Percentiles rank a stretch among this genome's conserved stretches.
These are phyloP conservation scores for Lachnellula cervina DNA, from an alignment of 2,329 filamentous ascomycete genomes.

Conservation along the genomic window DNA sequence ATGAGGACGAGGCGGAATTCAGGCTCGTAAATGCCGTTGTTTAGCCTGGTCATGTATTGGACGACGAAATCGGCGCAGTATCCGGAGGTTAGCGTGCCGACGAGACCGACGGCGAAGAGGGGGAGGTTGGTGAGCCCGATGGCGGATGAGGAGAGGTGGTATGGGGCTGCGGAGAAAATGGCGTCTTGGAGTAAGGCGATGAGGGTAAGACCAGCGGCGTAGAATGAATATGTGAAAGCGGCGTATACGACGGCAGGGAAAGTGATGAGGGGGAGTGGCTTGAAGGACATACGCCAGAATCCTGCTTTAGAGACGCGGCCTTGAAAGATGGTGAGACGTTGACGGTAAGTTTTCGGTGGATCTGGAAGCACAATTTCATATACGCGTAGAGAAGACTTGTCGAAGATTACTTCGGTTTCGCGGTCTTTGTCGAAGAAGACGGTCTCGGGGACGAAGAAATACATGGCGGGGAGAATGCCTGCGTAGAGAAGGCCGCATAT, in stretches of 20 bases:
- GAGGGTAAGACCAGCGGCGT: conserved; percentile 21
- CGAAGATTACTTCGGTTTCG: conserved; percentile 20
- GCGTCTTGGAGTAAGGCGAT: conserved; percentile 23
- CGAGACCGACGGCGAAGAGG: conserved; percentile 22
- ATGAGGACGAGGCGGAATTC: conserved; percentile 44
- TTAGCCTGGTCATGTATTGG: conserved; percentile 42
- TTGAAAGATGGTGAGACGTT: conserved; percentile 36
- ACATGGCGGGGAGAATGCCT: conserved; percentile 36
- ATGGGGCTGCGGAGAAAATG: conserved; percentile 20
- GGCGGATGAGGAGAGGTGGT: conserved; percentile 17
- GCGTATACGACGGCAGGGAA: conserved; percentile 41
- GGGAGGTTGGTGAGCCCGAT: conserved; percentile 22
- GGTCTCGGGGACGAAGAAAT: conserved; percentile 42
- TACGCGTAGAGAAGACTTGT: conserved; percentile 22
- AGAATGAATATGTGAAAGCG: conserved; percentile 22
- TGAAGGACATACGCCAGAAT: conserved; percentile 35
- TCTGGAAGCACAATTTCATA: conserved; percentile 25
- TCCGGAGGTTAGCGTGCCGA: conserved; percentile 34
- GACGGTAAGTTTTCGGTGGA: conserved; percentile 31
- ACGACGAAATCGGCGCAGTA: conserved; percentile 35
- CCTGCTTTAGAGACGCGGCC: conserved; percentile 36
- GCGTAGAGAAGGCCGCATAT: conserved; percentile 40
- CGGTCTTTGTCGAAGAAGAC: conserved; percentile 27
- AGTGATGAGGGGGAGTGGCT: conserved; percentile 45
- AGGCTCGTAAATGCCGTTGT: conserved; percentile 48